Evolutionary conservation across 345 rosid species (phyloP).

Genomic region (Rhizophora apiculata): DNA sequence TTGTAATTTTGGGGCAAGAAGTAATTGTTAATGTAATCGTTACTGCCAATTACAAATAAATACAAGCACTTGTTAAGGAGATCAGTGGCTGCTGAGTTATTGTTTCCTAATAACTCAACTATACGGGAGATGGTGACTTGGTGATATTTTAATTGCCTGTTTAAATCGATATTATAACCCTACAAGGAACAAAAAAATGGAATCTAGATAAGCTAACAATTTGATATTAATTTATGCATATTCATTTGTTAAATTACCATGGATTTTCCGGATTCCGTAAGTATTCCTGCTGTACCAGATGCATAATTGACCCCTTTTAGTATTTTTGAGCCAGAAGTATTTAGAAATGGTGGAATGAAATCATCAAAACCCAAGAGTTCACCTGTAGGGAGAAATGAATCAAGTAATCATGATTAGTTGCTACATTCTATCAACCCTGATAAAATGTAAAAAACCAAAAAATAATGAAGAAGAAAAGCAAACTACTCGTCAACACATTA

Average conservation of each 20-base stretch:
- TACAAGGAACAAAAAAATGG: not conserved
- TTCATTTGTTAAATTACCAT: not conserved
- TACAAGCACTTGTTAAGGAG: slow-evolving; percentile 34
- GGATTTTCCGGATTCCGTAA: slow-evolving; percentile 4
- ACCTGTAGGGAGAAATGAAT: not conserved
- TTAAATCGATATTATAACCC: not conserved
- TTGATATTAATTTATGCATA: not conserved
- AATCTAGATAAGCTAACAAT: not conserved
- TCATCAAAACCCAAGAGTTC: slow-evolving; percentile 7
- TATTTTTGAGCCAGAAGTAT: not conserved
- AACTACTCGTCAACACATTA: too few species aligned
- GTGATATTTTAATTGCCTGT: slow-evolving; percentile 1
- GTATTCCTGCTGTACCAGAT: slow-evolving; percentile 12
- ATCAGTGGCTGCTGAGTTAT: not conserved
- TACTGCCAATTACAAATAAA: slow-evolving; percentile 34
- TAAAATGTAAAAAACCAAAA: too few species aligned
- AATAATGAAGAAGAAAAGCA: too few species aligned
- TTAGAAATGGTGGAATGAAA: slow-evolving; percentile 3
- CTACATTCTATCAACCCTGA: too few species aligned
- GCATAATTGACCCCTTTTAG: slow-evolving; percentile 17
- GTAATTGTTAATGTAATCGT: slow-evolving; percentile 47
- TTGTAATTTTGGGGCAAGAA: slow-evolving; percentile 21
- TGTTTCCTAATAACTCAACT: slow-evolving; percentile 2
- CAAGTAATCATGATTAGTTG: not conserved
- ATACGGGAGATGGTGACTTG: slow-evolving; percentile 14